Conservation (phyloP, 2,329 filamentous ascomycete genomes). For the Botrytis porri region DNA sequence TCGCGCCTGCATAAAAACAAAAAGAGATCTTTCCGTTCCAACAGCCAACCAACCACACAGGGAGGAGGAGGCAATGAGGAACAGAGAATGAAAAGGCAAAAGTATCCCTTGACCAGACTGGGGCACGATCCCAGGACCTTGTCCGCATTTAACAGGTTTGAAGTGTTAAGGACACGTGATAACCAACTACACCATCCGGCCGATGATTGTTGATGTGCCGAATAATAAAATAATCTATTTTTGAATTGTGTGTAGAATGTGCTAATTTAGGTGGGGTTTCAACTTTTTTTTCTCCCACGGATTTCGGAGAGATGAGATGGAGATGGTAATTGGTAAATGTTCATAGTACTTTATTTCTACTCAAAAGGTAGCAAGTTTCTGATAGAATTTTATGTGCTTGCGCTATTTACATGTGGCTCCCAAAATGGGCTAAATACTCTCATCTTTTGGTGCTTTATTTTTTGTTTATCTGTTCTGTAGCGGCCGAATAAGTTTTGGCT, state of each 20-base stretch:
- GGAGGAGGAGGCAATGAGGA: background rate
- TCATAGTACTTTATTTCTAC: background rate
- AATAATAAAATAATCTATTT: too few relatives aligned
- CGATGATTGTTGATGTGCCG: background rate
- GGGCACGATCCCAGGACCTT: conserved; percentile 12
- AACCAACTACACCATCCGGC: conserved; percentile 19
- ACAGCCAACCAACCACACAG: background rate
- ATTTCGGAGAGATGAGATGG: too few relatives aligned
- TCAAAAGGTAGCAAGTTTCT: background rate
- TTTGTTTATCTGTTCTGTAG: background rate
- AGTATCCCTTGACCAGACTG: background rate
- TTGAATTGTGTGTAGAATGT: fast-evolving
- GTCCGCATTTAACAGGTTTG: background rate
- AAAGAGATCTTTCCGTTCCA: background rate
- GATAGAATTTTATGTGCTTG: background rate
- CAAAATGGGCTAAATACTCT: background rate
- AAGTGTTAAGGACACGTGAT: conserved; percentile 15
- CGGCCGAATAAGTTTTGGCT: background rate
- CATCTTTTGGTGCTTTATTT: background rate
- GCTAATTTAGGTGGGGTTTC: background rate
- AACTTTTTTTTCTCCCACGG: background rate
- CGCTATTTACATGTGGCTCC: too few relatives aligned
- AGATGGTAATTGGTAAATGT: background rate
- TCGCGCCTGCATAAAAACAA: background rate
- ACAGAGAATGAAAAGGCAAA: background rate